Evolutionary conservation across 2,329 filamentous ascomycete genomes (phyloP), one percentile per base, ranked within the genome.

Genomic region (Diplodia seriata): DNA sequence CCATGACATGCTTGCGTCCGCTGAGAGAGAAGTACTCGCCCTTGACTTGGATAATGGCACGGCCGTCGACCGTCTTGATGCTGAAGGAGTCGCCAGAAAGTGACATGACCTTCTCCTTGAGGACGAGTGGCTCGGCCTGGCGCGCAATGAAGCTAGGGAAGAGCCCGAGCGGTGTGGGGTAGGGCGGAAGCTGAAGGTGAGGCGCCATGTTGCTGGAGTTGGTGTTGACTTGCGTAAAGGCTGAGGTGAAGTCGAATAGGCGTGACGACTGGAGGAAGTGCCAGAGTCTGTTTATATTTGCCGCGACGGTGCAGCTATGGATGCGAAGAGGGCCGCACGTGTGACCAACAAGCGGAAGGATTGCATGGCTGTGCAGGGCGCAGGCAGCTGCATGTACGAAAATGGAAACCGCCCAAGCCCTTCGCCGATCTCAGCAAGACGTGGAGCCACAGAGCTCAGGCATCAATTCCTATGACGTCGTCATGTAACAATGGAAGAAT

Each of bases 31-130:
- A 72, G 69, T 83, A 73, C 67, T 85, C 85, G 71, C 87, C 87
- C 70, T 87, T 78, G 53, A 89, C 84, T 70, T 83, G 83, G 70
- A 90, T 77, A 38, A 90, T 72, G 0, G 85, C 82, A 26, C 82
- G 78, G 26, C 87, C 87, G 68, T 82, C 84, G 54, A 82, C 77
- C 5, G 85, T 83, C 66, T 83, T 85, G 76, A 91, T 85, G 70
- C 86, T 85, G 78, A 90, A 91, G 76, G 83, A 86, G 78, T 91
- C 88, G 68, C 87, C 87, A 1, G 84, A 84, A 9, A 90, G 78
- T 3, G 88, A 89, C 68, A 89, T 75, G 20, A 89, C 81, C 72
- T 87, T 88, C 73, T 91, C 88, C 72, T 84, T 86, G 59, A 91
- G 79, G 1, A 86, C 74, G 7, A 91, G 77, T 2, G 84, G 86